These are phyloP conservation scores for Suillus luteus DNA, from an alignment of 768 basidiomycete genomes.

Conservation along the genomic window DNA sequence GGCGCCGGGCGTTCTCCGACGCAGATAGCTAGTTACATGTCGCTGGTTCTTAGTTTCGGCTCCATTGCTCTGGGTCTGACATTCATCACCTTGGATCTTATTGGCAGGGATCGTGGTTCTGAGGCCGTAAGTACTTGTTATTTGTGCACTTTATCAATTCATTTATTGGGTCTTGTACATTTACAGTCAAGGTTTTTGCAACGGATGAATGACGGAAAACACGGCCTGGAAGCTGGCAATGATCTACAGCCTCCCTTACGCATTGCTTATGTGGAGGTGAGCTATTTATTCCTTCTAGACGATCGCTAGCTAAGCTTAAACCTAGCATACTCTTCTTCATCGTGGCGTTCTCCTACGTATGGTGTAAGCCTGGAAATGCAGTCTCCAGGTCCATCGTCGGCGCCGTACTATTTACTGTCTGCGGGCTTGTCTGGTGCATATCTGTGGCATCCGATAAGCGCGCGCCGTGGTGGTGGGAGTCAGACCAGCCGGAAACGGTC, in stretches of 20 bases:
- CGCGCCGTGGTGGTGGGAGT: constrained; percentile 21
- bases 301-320: neutral
- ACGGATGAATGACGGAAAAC: constrained; percentile 23
- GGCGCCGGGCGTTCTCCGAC: constrained; percentile 27
- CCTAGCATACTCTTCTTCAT: constrained; percentile 21
- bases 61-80: constrained; percentile 40
- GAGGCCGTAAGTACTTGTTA: constrained; percentile 17
- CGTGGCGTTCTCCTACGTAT: constrained; percentile 19
- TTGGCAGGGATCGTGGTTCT: constrained; percentile 20
- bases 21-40: constrained; percentile 45
- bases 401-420: constrained; percentile 30
- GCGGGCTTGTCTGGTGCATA: constrained; percentile 45
- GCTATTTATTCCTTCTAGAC: constrained; percentile 21
- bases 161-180: neutral
- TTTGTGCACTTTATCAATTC: neutral
- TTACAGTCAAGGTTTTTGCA: constrained; percentile 12
- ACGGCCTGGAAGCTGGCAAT: constrained; percentile 49
- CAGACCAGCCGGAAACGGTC: constrained; percentile 7
- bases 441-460: constrained; percentile 22
- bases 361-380: constrained; percentile 18
- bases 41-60: constrained; percentile 39
- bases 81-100: constrained; percentile 41
- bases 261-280: constrained; percentile 55
- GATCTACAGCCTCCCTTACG: constrained; percentile 52
- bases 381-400: constrained; percentile 31